phyloP scores from a whole-genome alignment of 805 yeast species.

The Yarrowia sp. region DNA sequence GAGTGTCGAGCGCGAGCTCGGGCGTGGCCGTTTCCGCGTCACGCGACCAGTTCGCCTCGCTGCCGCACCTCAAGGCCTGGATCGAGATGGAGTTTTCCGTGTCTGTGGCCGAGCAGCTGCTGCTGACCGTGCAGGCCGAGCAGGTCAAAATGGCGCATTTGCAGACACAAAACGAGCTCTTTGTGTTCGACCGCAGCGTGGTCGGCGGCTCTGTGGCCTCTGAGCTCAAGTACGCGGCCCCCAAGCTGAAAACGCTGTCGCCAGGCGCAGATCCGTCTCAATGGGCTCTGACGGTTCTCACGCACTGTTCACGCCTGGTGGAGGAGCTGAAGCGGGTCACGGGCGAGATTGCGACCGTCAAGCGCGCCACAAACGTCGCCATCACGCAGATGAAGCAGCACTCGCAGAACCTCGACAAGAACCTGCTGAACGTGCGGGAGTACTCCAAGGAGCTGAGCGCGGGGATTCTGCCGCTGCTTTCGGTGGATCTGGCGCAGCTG shows the following conservation, averaged over 20 bases:
- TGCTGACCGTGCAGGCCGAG: not conserved
- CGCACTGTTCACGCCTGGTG: not conserved
- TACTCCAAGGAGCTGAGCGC: not conserved
- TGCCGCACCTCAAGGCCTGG: constrained; percentile 21
- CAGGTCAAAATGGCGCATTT: constrained; percentile 8
- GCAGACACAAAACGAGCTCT: not conserved
- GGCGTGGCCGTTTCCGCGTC: not conserved
- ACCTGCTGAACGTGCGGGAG: not conserved
- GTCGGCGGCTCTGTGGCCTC: not conserved
- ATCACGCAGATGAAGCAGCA: constrained; percentile 9
- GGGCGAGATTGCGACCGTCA: not conserved
- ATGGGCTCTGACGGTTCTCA: not conserved
- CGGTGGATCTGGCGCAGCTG: not conserved
- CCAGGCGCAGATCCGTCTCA: not conserved
- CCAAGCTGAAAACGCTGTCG: not conserved
- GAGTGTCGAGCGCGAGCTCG: constrained; percentile 2
- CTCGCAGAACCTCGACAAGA: not conserved
- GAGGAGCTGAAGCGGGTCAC: not conserved
- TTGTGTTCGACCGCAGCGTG: constrained; percentile 15
- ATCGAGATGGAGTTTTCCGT: constrained; percentile 8
- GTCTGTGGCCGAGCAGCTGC: constrained; percentile 1
- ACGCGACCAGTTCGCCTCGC: constrained; percentile 9
- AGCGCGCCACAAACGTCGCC: constrained; percentile 10
- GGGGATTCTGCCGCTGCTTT: not conserved
- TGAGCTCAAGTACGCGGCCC: not conserved